Evolutionary conservation across 805 yeast genomes (phyloP), one percentile per base, ranked within the genome.

Genomic region (Metschnikowia orientalis): DNA sequence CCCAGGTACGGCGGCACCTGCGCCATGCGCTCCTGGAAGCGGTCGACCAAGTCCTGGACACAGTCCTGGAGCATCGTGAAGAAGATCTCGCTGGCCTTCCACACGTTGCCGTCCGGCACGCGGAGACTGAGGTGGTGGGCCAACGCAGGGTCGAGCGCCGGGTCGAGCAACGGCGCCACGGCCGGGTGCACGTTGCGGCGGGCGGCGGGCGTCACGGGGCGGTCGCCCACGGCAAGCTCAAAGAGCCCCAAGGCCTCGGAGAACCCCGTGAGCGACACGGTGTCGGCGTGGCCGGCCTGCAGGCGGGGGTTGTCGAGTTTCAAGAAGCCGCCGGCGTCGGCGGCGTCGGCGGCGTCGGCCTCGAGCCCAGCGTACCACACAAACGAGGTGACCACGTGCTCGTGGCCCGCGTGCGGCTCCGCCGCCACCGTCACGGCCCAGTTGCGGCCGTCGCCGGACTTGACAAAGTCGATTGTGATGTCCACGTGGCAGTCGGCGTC

Each of bases 341-440:
- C 33, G 17, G 80, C 39, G 16, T 23, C 27, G 11, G n/a, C 14
- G 18, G 19, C 32, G 18, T 44, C 49, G 19, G 44, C 48, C 56
- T 87, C 94, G 28, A 88, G 63, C 1, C 84, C 92, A 13, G 85
- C 67, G 56, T 89, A 90, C 59, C 85, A 77, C 4, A 89, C 77
- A 31, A 90, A 58, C 0, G 94, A 75, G 3, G 82, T 75, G 4
- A 74, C 67, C 10, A 68, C 64, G 20, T 63, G 42, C 41, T 69
- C 74, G 34, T 53, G 55, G 0, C 78, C 73, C 18, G 64, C 57
- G 22, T 70, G 59, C 4, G 95, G 85, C 13, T 54, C 59, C 8
- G 95, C 88, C 30, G 63, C 70, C 9, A 92, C 71, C 39, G 81
- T 75, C 8, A 78, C 69, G 0, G 77, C 95, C 97, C 98, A 90